A percentile compares a stretch with the other conserved stretches of the same genome.
These are phyloP conservation scores for Pichia sp. DNA, from an alignment of 1,139 yeast species.

Conservation along the genomic window DNA sequence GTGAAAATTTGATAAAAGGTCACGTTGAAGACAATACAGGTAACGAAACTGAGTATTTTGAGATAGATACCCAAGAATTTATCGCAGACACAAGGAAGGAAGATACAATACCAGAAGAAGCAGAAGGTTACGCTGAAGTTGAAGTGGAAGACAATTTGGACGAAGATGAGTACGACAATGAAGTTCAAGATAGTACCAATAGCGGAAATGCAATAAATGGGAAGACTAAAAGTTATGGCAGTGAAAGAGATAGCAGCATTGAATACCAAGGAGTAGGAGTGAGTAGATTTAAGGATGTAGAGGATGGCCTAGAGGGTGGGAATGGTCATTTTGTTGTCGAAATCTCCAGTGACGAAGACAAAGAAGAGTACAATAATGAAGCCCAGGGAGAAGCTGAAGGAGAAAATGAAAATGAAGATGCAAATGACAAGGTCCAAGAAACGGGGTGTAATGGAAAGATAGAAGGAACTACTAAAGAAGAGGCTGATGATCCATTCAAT, in stretches of 20 bases:
- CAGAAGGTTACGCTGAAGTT: neutral
- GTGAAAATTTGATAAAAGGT: slow-evolving; percentile 1
- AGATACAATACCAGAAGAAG: neutral
- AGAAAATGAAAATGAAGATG: neutral
- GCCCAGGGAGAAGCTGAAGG: neutral
- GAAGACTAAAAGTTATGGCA: neutral
- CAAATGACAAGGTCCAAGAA: neutral
- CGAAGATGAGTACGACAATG: neutral
- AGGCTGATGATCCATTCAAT: slow-evolving; percentile 4
- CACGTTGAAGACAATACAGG: neutral
- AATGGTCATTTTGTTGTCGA: too few species aligned
- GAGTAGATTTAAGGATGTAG: too few species aligned
- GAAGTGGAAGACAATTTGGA: slow-evolving; percentile 6
- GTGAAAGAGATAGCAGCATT: neutral
- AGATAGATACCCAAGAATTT: slow-evolving; percentile 1
- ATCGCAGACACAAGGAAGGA: neutral
- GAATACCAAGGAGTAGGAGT: neutral
- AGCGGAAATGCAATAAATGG: neutral
- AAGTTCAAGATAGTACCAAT: neutral
- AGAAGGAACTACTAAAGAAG: neutral
- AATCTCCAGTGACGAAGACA: neutral
- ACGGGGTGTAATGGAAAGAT: neutral
- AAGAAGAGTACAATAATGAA: neutral
- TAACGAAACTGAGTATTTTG: slow-evolving; percentile 1
- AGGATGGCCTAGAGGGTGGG: too few species aligned